Conservation (phyloP, 2,329 filamentous ascomycete genomes). For the Colletotrichum ledebouriae region DNA sequence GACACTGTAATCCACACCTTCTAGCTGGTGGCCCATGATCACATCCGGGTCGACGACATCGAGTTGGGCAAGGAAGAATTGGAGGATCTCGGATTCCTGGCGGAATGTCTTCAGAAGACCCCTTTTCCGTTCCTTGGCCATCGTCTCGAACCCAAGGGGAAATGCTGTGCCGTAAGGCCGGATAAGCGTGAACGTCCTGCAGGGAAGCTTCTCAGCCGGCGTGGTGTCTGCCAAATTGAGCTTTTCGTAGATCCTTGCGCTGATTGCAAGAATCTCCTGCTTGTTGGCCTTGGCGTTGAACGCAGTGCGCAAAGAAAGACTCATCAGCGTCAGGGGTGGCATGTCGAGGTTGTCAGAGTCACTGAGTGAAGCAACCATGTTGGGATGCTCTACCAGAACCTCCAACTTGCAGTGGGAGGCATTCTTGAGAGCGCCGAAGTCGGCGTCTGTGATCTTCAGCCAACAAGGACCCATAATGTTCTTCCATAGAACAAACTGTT, state of each 20-base stretch:
- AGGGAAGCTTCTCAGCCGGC: slow-evolving; percentile 88
- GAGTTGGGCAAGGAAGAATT: slow-evolving; percentile 89
- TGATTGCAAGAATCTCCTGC: slow-evolving; percentile 93
- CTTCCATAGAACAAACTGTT: slow-evolving; percentile 99
- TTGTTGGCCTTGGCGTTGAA: slow-evolving; percentile 95
- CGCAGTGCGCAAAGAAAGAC: slow-evolving; percentile 86
- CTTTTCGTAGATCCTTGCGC: slow-evolving; percentile 92
- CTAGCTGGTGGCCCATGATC: slow-evolving; percentile 93
- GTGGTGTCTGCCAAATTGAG: slow-evolving; percentile 89
- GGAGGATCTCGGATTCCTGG: slow-evolving; percentile 86
- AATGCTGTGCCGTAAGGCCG: slow-evolving; percentile 80
- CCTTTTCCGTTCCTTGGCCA: slow-evolving; percentile 78
- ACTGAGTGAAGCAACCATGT: slow-evolving; percentile 77
- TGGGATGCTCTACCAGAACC: slow-evolving; percentile 83
- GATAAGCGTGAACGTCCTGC: slow-evolving; percentile 91
- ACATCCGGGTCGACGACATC: slow-evolving; percentile 93
- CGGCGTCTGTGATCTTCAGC: slow-evolving; percentile 88
- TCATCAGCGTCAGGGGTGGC: slow-evolving; percentile 96
- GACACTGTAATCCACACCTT: slow-evolving; percentile 96
- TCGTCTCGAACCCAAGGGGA: slow-evolving; percentile 86
- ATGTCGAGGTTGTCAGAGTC: slow-evolving; percentile 86
- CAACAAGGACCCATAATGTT: slow-evolving; percentile 99
- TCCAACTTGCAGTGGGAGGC: slow-evolving; percentile 98
- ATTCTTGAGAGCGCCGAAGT: slow-evolving; percentile 88
- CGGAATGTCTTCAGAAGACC: slow-evolving; percentile 85